Evolutionary conservation across 352 stramenopile genomes (phyloP), one percentile per base, ranked within the genome.

Genomic region (Globisporangium carolinianum): DNA sequence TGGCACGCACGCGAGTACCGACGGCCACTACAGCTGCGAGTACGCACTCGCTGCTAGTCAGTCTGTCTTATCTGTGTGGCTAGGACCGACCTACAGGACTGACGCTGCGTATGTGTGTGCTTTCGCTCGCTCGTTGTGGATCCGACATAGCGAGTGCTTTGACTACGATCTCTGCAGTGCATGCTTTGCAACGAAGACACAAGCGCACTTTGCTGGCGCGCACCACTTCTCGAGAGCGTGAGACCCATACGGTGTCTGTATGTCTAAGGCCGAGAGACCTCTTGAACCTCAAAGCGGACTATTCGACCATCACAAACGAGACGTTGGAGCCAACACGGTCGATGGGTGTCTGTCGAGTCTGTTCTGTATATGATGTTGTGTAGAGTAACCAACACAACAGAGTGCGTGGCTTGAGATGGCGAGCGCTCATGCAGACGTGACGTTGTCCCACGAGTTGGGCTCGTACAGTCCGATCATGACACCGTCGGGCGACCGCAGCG

Each of bases 381-480:
- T 32, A 32, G 24, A 32, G 24, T 32, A 32, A 2, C 24, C 24
- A 32, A 32, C 24, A 32, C 24, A 32, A 32, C 24, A 32, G 24
- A 32, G 24, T 32, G 24, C 24, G 24, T 32, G 24, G 24, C 24
- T 32, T 3, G 24, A 32, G 2, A 32, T 32, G 24, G 24, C 24
- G 24, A 32, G 24, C 24, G 39, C 48, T 41, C 24, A 65, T 53
- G 53, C 76, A 6, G 84, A 91, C 52, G 84, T 94, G 48, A 90
- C 84, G 51, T 86, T 90, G 5, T 91, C 82, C 82, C 81, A 91
- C 50, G 82, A 85, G 61, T 96, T 95, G 32, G 87, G 83, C 60
- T 96, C 86, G 63, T 96, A 97, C 32, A 97, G 73, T 4, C 89
- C 89, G 56, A 97, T 95, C 89, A 97, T 97, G 53, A 95, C 83